Evolutionary conservation across 2,329 filamentous ascomycete genomes (phyloP).

Genomic region (Exophiala lecanii-corni): DNA sequence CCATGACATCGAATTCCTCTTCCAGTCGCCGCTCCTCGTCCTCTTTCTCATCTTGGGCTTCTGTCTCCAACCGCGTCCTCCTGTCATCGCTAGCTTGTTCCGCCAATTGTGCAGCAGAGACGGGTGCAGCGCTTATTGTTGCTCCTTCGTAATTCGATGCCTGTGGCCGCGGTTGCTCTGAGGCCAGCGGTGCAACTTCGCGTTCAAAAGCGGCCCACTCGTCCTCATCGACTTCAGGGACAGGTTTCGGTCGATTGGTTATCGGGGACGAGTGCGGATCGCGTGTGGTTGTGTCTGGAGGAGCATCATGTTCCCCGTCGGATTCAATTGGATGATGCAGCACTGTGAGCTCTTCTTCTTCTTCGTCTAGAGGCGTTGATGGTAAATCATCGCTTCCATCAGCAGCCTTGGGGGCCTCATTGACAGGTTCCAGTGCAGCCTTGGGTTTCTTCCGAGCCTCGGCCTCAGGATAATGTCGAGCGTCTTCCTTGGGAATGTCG

Average conservation of each 20-base stretch:
- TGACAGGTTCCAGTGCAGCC: too few relatives aligned
- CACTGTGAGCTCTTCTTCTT: too few relatives aligned
- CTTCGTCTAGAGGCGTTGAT: too few relatives aligned
- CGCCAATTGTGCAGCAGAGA: slow-evolving; percentile 60
- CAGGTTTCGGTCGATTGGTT: not conserved
- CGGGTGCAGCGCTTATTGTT: slow-evolving; percentile 64
- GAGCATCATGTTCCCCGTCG: too few relatives aligned
- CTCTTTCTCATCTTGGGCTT: slow-evolving; percentile 65
- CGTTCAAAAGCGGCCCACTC: slow-evolving; percentile 87
- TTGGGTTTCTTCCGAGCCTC: slow-evolving; percentile 24
- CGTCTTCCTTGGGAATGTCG: slow-evolving; percentile 16
- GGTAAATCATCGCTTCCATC: too few relatives aligned
- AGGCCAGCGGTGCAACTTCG: slow-evolving; percentile 58
- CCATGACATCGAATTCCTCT: slow-evolving; percentile 79
- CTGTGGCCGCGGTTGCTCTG: slow-evolving; percentile 25
- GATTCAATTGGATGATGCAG: too few relatives aligned
- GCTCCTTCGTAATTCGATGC: slow-evolving; percentile 40
- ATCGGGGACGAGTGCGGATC: not conserved
- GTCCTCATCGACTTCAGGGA: slow-evolving; percentile 58
- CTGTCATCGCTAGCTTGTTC: slow-evolving; percentile 48
- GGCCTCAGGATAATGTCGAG: slow-evolving; percentile 7
- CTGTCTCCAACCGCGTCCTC: slow-evolving; percentile 48
- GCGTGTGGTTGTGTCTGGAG: too few relatives aligned
- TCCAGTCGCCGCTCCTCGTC: slow-evolving; percentile 69
- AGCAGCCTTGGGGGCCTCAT: too few relatives aligned